Evolutionary conservation across 345 rosid species (phyloP).

Genomic region (Rubroshorea leprosula): DNA sequence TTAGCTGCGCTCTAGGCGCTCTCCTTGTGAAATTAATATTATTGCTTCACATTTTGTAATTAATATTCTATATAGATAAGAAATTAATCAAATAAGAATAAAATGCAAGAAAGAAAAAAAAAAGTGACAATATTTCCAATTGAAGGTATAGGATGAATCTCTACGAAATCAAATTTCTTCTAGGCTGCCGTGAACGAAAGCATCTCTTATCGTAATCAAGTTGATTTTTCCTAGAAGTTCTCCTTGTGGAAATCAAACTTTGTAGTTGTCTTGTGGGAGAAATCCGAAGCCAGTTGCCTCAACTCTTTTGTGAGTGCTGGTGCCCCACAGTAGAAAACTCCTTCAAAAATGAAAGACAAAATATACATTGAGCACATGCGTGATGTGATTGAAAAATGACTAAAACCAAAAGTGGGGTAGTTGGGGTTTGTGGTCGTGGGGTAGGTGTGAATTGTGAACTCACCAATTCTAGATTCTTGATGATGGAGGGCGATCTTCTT

Average conservation of each 20-base stretch:
- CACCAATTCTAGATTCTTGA: slow-evolving; percentile 57
- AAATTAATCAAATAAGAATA: no score
- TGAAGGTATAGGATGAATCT: no score
- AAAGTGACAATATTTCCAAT: no score
- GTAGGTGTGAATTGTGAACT: slow-evolving; percentile 14
- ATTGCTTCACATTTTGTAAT: no score
- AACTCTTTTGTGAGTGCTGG: slow-evolving; percentile 63
- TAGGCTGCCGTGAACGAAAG: no score
- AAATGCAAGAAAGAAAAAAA: no score
- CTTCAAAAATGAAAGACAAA: slow-evolving; percentile 32
- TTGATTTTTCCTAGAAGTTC: slow-evolving; percentile 71
- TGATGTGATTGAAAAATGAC: not conserved
- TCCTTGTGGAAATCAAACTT: slow-evolving; percentile 92
- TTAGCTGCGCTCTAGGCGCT: no score
- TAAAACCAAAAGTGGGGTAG: not conserved
- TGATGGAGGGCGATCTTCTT: slow-evolving; percentile 63
- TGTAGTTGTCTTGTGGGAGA: slow-evolving; percentile 73
- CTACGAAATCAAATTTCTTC: no score
- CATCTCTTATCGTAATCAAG: no score
- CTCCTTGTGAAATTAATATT: no score
- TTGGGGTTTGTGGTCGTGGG: not conserved
- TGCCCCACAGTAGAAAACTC: slow-evolving; percentile 91
- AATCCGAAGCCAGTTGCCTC: slow-evolving; percentile 58
- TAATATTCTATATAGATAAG: no score
- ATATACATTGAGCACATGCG: no score